phyloP scores from a whole-genome alignment of 2,329 filamentous ascomycete genomes.

The Clarireedia hainanense region DNA sequence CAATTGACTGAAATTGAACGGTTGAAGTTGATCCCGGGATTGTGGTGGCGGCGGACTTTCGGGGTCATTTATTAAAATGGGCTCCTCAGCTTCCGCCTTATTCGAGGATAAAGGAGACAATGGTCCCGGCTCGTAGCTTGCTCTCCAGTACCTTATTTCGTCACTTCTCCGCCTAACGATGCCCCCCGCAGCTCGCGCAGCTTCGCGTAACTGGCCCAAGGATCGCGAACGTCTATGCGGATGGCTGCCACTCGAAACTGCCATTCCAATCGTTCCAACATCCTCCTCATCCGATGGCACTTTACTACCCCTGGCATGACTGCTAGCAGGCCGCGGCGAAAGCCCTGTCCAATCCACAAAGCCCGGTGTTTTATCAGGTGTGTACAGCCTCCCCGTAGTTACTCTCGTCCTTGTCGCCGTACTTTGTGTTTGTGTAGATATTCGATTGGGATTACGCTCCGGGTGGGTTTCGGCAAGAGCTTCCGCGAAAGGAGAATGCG shows the following conservation, averaged over 20 bases:
- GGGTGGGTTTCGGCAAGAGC: constrained; percentile 36
- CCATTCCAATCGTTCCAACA: constrained; percentile 44
- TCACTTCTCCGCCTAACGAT: constrained; percentile 47
- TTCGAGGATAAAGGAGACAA: constrained; percentile 45
- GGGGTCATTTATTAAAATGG: constrained; percentile 28
- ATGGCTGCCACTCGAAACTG: constrained; percentile 48
- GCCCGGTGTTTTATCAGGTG: constrained; percentile 32
- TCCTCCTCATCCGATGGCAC: constrained; percentile 23
- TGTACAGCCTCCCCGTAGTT: constrained; percentile 34
- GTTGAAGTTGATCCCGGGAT: constrained; percentile 36
- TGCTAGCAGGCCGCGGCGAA: constrained; percentile 54
- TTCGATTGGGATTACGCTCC: constrained; percentile 40
- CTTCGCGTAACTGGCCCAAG: constrained; percentile 44
- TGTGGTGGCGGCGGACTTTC: constrained; percentile 14
- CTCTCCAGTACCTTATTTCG: constrained; percentile 57
- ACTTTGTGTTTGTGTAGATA: constrained; percentile 38
- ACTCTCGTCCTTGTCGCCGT: constrained; percentile 30
- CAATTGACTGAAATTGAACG: constrained; percentile 47
- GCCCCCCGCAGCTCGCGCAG: constrained; percentile 27
- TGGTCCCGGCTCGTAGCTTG: constrained; percentile 47
- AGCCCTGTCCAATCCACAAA: constrained; percentile 44
- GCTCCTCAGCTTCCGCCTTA: constrained; percentile 31
- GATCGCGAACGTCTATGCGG: constrained; percentile 50
- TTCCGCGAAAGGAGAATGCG: constrained; percentile 51
- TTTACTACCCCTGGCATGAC: constrained; percentile 42